Base-by-base conservation (phyloP, 495 filamentous ascomycete genomes). In the Choiromyces venosus region DNA sequence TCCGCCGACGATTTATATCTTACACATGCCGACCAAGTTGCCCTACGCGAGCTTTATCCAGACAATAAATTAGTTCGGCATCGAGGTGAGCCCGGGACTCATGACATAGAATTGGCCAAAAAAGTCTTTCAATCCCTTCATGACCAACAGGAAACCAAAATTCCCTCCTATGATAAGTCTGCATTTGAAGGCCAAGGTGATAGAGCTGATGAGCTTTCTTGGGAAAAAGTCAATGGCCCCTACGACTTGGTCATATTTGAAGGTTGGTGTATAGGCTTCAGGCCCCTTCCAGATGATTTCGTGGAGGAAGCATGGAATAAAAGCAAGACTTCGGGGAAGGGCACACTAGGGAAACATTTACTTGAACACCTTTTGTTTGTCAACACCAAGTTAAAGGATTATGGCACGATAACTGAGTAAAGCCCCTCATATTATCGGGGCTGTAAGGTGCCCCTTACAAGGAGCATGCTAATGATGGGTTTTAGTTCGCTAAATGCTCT, bases 1-100 rank as follows among this genome's bases (percentile, higher is more conserved):
- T 94, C 91, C 79, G 93, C 97, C 71, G 94, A 97, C 82, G 94
- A 98, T 82, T 88, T 97, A 71, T 97, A 97, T 82, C 87, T 96
- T 70, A 84, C 89, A 4, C 90, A 92, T 82, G 84, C 83, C 61
- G 87, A 90, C 76, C 94, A 96, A 83, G 81, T 86, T n/a, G 82
- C 85, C 12, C 86, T 97, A 21, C 91, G 91, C 40, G 76, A 85
- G 19, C 80, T 86, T 0, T 84, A 94, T 81, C 87, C 89, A 0
- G 79, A 86, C 39, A 98, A 97, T 78, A 86, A 86, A 21, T 85
- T 97, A 2, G 84, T 97, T 33, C 91, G 93, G 76, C 89, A 92
- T 76, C 88, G 95, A 56, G 94, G 94, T 36, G 90, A 96, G 79
- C 94, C 88, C 56, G 87, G 87, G 84, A 98, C 94, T 0, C 95